A percentile compares a stretch with the other conserved stretches of the same genome.
These are phyloP conservation scores for Pleurotus djamor DNA, from an alignment of 768 basidiomycete genomes.

Conservation along the genomic window DNA sequence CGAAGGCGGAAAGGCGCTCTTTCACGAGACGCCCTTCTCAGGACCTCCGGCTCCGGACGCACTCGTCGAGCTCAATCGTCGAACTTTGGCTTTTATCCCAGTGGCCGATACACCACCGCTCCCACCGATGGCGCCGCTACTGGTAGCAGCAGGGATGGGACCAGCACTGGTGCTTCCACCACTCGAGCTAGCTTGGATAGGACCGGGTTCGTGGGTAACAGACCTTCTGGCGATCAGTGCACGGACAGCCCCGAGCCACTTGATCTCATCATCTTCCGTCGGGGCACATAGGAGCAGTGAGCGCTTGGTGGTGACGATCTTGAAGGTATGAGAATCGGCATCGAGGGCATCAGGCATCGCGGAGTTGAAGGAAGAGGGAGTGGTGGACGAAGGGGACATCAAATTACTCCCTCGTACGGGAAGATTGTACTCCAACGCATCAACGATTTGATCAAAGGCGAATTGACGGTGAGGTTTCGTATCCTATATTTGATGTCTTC, in stretches of 20 bases:
- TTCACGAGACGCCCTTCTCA: slow-evolving; percentile 16
- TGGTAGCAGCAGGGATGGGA: no score
- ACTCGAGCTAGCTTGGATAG: slow-evolving; percentile 2
- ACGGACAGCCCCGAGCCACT: slow-evolving; percentile 94
- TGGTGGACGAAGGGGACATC: slow-evolving; percentile 22
- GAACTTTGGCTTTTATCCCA: slow-evolving; percentile 44
- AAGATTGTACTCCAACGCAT: slow-evolving; percentile 87
- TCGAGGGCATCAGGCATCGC: slow-evolving; percentile 40
- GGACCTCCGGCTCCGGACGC: slow-evolving; percentile 12
- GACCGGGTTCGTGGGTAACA: slow-evolving; percentile 22
- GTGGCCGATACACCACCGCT: slow-evolving; percentile 21
- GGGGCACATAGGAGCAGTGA: slow-evolving; percentile 90
- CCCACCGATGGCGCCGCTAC: not conserved
- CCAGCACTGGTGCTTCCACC: not conserved
- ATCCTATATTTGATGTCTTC: slow-evolving; percentile 51
- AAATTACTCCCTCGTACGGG: slow-evolving; percentile 48
- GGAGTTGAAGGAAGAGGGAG: slow-evolving; percentile 31
- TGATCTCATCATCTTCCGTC: slow-evolving; percentile 96
- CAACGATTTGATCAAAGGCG: slow-evolving; percentile 80
- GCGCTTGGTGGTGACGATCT: slow-evolving; percentile 93
- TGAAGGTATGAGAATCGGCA: slow-evolving; percentile 71
- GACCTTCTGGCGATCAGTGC: slow-evolving; percentile 81
- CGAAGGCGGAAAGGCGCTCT: not conserved
- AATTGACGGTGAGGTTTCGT: slow-evolving; percentile 87
- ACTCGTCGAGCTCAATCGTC: slow-evolving; percentile 44